A percentile compares a stretch with the other conserved stretches of the same genome.
phyloP scores from a whole-genome alignment of 371 early-diverging fungal genomes.

The Blakeslea trispora region DNA sequence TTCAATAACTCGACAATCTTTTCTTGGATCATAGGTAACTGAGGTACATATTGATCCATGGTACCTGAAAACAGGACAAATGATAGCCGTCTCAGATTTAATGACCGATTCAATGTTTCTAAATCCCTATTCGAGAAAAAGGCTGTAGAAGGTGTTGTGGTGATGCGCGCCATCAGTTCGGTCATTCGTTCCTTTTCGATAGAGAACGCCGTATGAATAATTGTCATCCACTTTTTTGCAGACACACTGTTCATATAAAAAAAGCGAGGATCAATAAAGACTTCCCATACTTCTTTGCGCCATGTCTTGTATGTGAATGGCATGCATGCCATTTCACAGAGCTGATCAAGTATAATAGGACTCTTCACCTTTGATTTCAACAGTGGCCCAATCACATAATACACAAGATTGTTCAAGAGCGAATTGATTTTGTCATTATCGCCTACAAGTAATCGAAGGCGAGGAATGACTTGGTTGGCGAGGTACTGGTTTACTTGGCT shows the following conservation, averaged over 20 bases:
- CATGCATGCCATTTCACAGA: conserved; percentile 63
- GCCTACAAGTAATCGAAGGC: conserved; percentile 60
- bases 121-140: conserved; percentile 85
- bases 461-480: conserved; percentile 65
- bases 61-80: conserved; percentile 79
- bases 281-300: conserved; percentile 84
- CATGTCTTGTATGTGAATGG: conserved; percentile 70
- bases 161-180: conserved; percentile 74
- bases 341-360: conserved; percentile 44
- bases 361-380: conserved; percentile 61
- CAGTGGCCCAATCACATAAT: conserved; percentile 77
- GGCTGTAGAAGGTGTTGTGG: conserved; percentile 68
- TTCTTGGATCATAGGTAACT: conserved; percentile 84
- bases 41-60: conserved; percentile 77
- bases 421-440: conserved; percentile 76
- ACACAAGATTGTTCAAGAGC: conserved; percentile 70
- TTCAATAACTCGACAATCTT: conserved; percentile 89
- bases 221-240: conserved; percentile 64
- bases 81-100: conserved; percentile 74
- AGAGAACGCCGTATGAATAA: conserved; percentile 67
- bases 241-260: conserved; percentile 61
- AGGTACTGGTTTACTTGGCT: conserved; percentile 53
- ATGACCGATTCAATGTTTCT: conserved; percentile 71
- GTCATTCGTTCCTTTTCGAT: conserved; percentile 75
- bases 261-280: conserved; percentile 73